phyloP scores from a whole-genome alignment of 495 filamentous ascomycete genomes.

The Usnea hakonensis region DNA sequence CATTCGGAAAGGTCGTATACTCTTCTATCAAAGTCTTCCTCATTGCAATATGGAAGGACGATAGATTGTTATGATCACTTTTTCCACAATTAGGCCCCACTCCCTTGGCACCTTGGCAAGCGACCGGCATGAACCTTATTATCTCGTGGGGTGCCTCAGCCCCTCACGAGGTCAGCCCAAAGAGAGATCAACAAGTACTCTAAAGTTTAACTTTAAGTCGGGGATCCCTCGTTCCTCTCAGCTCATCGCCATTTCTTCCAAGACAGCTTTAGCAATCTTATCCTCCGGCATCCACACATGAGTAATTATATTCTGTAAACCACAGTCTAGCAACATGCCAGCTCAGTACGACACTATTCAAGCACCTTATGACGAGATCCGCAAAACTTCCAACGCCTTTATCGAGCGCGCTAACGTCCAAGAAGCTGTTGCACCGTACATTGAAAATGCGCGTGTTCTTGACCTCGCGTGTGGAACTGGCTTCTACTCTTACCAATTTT shows the following conservation, averaged over 20 bases:
- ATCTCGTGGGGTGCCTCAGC: not conserved
- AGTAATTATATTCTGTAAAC: not conserved
- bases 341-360: slow-evolving; percentile 23
- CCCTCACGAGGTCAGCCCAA: no score
- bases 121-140: not conserved
- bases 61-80: no score
- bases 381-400: slow-evolving; percentile 10
- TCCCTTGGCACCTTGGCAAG: not conserved
- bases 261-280: not conserved
- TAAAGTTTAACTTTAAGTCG: no score
- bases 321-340: slow-evolving; percentile 9
- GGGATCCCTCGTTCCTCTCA: no score
- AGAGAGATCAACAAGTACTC: no score
- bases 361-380: slow-evolving; percentile 20
- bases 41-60: not conserved
- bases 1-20: not conserved
- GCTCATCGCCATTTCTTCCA: no score
- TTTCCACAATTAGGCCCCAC: not conserved
- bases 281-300: not conserved
- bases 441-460: slow-evolving; percentile 25
- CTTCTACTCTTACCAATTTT: slow-evolving; percentile 20
- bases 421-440: slow-evolving; percentile 12
- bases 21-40: not conserved
- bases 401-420: slow-evolving; percentile 24
- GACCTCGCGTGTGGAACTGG: slow-evolving; percentile 32